phyloP scores from a whole-genome alignment of 495 filamentous ascomycete species.

The Penicillium flavigenum region DNA sequence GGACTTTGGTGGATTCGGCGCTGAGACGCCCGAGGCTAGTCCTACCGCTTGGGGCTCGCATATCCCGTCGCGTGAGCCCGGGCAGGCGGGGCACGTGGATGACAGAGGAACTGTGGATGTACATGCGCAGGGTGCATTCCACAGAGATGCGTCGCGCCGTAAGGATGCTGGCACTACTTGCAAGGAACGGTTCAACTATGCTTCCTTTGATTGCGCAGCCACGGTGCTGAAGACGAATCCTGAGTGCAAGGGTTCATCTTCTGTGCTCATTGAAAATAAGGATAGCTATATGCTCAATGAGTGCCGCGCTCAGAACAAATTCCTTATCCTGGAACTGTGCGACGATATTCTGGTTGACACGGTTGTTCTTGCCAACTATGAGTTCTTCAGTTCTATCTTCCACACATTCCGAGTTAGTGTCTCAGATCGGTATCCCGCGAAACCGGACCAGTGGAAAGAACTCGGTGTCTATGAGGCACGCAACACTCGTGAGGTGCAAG shows the following conservation, averaged over 20 bases:
- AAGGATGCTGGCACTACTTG: slow-evolving; percentile 95
- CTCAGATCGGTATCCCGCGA: slow-evolving; percentile 89
- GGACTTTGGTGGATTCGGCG: slow-evolving; percentile 73
- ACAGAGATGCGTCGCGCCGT: slow-evolving; percentile 55
- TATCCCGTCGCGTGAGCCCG: slow-evolving; percentile 35
- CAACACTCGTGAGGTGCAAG: slow-evolving; percentile 90
- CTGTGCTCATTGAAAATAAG: slow-evolving; percentile 92
- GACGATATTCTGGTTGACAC: slow-evolving; percentile 97
- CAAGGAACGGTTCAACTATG: slow-evolving; percentile 94
- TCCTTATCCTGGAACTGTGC: slow-evolving; percentile 83
- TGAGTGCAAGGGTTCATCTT: slow-evolving; percentile 77
- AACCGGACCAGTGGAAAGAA: slow-evolving; percentile 86
- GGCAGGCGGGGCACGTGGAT: slow-evolving; percentile 28
- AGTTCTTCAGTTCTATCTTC: slow-evolving; percentile 98
- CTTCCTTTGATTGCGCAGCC: slow-evolving; percentile 94
- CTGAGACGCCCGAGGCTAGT: slow-evolving; percentile 39
- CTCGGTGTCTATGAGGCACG: slow-evolving; percentile 85
- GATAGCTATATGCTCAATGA: slow-evolving; percentile 98
- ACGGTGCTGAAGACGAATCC: slow-evolving; percentile 88
- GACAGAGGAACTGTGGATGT: slow-evolving; percentile 26
- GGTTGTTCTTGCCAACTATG: slow-evolving; percentile 92
- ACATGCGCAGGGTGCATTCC: slow-evolving; percentile 31
- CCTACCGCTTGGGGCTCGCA: slow-evolving; percentile 37
- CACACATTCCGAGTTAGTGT: slow-evolving; percentile 85
- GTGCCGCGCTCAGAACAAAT: slow-evolving; percentile 84